These are phyloP conservation scores for Globisporangium apiculatum DNA, from an alignment of 352 stramenopile species.

Conservation along the genomic window DNA sequence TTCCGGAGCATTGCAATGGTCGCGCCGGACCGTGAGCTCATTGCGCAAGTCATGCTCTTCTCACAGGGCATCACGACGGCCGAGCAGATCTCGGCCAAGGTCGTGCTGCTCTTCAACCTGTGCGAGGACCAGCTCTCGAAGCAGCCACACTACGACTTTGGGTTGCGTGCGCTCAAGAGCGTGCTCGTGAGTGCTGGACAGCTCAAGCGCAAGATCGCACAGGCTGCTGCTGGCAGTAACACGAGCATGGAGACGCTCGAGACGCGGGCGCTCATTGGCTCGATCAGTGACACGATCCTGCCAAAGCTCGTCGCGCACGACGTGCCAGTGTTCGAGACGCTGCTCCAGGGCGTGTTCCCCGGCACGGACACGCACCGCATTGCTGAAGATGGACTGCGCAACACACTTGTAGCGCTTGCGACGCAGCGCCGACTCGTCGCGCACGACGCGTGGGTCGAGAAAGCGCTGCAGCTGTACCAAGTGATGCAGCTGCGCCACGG, in stretches of 20 bases:
- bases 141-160: slow-evolving; percentile 99
- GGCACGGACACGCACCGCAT: slow-evolving; percentile 79
- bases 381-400: slow-evolving; percentile 85
- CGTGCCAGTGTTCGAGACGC: slow-evolving; percentile 93
- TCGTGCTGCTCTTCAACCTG: slow-evolving; percentile 98
- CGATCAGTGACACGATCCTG: slow-evolving; percentile 98
- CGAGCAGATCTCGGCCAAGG: slow-evolving; percentile 93
- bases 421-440: slow-evolving; percentile 83
- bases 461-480: slow-evolving; percentile 98
- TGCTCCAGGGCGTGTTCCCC: slow-evolving; percentile 97
- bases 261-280: slow-evolving; percentile 93
- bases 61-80: slow-evolving; percentile 99
- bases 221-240: slow-evolving; percentile 15
- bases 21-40: slow-evolving; percentile 97
- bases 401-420: slow-evolving; percentile 91
- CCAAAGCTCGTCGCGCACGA: slow-evolving; percentile 99
- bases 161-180: slow-evolving; percentile 98
- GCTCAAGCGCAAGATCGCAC: slow-evolving; percentile 92
- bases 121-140: slow-evolving; percentile 97
- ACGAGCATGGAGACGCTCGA: slow-evolving; percentile 78
- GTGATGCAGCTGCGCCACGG: slow-evolving; percentile 96
- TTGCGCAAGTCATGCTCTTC: slow-evolving; percentile 99
- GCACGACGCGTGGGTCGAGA: slow-evolving; percentile 94
- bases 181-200: slow-evolving; percentile 97
- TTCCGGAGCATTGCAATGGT: slow-evolving; percentile 99